Base-by-base conservation (phyloP, 1,284 basidiomycete species). In the Ceraceosorus guamensis region DNA sequence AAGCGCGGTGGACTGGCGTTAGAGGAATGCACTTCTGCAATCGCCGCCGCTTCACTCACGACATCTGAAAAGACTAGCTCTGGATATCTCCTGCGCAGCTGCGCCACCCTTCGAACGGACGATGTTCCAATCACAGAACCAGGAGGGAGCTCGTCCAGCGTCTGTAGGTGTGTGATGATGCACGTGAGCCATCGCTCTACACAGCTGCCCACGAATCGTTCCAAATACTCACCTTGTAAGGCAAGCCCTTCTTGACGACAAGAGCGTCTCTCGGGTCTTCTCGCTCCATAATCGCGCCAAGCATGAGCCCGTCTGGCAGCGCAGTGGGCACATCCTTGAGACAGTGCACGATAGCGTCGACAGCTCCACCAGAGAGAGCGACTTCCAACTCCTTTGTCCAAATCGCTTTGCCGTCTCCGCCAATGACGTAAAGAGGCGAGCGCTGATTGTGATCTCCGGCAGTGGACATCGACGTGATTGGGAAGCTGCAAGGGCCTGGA, bases 321-420 rank as follows among this genome's bases (percentile, higher is more conserved):
- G 80, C 80, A 2, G 93, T 98, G 8, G 93, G 93, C 18, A 97
- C 84, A 76, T 98, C 95, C 78, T 99, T 99, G 68, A 91, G 81
- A 55, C 84, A 86, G 78, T 98, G 95, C 18, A 98, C 86, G 67
- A 99, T 85, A 80, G 96, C 85, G 76, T 98, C 95, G 52, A 95
- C 88, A 10, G 81, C 79, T 16, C 82, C 80, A 44, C 84, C 81
- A 46, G 83, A 80, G 53, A 97, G 80, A 30, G 87, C 85, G 18
- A 87, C 86, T 76, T 97, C 92, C 59, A 97, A 84, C 73, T 96
- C 92, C 73, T 89, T 88, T 33, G 92, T 96, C 92, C 92, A 97
- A 14, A 97, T 79, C 0, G 87, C 85, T 77, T 92, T 91, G 56
- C 77, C 76, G 41, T 78, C 77, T 32, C 78, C 78, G 14, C 79